Evolutionary conservation across 106 monocot genomes (phyloP), one percentile per base, ranked within the genome.

Genomic region (Dioscorea dumetorum): DNA sequence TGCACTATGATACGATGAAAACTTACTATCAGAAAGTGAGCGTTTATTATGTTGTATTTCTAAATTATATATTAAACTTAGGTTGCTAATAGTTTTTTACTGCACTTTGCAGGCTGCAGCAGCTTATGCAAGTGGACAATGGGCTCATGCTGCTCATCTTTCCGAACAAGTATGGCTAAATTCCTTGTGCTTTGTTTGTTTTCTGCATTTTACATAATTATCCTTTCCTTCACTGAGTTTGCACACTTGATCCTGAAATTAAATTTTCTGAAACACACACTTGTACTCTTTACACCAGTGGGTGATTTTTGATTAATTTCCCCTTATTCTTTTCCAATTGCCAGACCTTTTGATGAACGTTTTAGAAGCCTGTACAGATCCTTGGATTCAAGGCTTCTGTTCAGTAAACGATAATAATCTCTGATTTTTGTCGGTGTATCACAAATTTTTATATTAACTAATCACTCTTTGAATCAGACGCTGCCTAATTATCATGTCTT

Each of bases 1-100:
- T 85, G 66, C 86, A 99, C 57, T 90, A 87, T 86, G 82, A 80
- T 35, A 73, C 31, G 58, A 99, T 92, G 97, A 83, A 76, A 66
- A 65, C 62, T n/a, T 87, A 74, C 58, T 90, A 84, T 75, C 80
- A 87, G 66, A 76, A 70, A 74, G 94, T 90, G 77, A 62, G 82
- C 58, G 72, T 8, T 18, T 72, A 7, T 28, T 24, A 53, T 34
- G 28, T 14, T 31, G 18, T 68, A 14, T 22, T 22, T 57, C 4
- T 49, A 7, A 8, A 19, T 33, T 17, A 20, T 21, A 57, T 12
- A 24, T 53, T 0, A 15, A n/a, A 41, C 12, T 48, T 48, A 18
- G 3, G 41, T 54, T 54, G 54, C 54, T 14, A 16, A 18, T 16
- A 54, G 54, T 16, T 58, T 34, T 35, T 41, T 19, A 32, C 34